Conservation (phyloP, 1,284 basidiomycete genomes). For the Cutaneotrichosporon cavernicola region DNA sequence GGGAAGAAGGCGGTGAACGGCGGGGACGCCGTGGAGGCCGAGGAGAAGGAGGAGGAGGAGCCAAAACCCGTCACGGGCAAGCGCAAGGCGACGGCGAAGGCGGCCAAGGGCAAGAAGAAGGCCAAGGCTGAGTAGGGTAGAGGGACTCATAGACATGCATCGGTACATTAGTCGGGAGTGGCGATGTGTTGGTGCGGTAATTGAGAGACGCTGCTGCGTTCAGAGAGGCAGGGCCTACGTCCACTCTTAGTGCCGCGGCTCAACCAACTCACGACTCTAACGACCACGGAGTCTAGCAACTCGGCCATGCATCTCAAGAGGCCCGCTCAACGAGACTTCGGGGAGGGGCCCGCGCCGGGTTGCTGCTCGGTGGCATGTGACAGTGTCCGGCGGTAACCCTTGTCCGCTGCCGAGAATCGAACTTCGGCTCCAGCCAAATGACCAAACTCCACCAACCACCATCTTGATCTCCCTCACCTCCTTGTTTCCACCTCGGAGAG, state of each 20-base stretch:
- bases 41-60: slow-evolving; percentile 17
- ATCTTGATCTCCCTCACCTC: too few relatives aligned
- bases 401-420: too few relatives aligned
- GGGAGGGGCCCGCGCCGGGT: too few relatives aligned
- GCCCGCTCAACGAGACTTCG: too few relatives aligned
- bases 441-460: too few relatives aligned
- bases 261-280: too few relatives aligned
- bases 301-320: too few relatives aligned
- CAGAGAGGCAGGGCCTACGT: not conserved
- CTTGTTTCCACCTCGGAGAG: not conserved
- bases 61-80: slow-evolving; percentile 24
- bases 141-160: slow-evolving; percentile 16
- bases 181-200: not conserved
- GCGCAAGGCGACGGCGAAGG: slow-evolving; percentile 24
- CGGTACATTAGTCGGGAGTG: not conserved
- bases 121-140: slow-evolving; percentile 22
- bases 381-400: too few relatives aligned
- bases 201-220: not conserved
- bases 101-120: slow-evolving; percentile 22
- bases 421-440: too few relatives aligned
- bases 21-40: slow-evolving; percentile 3
- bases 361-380: too few relatives aligned
- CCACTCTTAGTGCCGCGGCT: not conserved
- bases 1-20: slow-evolving; percentile 16
- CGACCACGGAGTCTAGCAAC: too few relatives aligned